A percentile compares a stretch with the other conserved stretches of the same genome.
Conservation (phyloP, 2,329 filamentous ascomycete species). For the Coniochaeta ligniaria region DNA sequence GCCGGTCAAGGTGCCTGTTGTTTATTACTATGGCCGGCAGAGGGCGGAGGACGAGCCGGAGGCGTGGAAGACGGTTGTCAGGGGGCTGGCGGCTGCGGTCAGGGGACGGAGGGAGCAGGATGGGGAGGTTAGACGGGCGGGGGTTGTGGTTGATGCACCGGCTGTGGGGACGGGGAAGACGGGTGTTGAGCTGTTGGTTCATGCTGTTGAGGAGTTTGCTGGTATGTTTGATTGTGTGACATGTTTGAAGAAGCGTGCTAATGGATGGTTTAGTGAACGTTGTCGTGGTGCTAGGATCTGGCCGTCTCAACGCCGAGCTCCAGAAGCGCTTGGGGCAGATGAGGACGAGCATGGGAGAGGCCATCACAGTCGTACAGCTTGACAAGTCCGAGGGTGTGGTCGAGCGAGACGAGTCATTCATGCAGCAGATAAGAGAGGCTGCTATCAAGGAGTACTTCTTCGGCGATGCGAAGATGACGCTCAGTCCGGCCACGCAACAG, state of each 20-base stretch:
- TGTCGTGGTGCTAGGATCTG: conserved; percentile 75
- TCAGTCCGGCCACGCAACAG: conserved; percentile 83
- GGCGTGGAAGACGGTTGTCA: conserved; percentile 68
- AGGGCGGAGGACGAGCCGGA: conserved; percentile 65
- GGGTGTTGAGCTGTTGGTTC: conserved; percentile 70
- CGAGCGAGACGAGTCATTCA: conserved; percentile 64
- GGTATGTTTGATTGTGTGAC: conserved; percentile 21
- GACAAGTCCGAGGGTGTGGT: conserved; percentile 83
- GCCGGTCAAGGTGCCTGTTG: conserved; percentile 85
- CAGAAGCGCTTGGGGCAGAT: conserved; percentile 56
- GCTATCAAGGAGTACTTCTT: conserved; percentile 93
- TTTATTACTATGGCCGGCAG: conserved; percentile 77
- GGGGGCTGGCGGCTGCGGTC: conserved; percentile 70
- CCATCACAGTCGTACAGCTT: conserved; percentile 68
- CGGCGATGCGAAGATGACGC: conserved; percentile 65
- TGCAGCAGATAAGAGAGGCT: conserved; percentile 66
- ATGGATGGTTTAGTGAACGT: conserved; percentile 52
- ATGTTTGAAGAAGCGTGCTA: conserved; percentile 1
- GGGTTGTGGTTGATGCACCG: conserved; percentile 81
- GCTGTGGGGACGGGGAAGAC: conserved; percentile 45
- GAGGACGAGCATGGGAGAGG: conserved; percentile 53
- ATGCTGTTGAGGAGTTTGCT: conserved; percentile 58
- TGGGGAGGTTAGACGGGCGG: conserved; percentile 59
- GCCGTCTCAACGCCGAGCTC: conserved; percentile 69
- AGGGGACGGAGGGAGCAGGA: conserved; percentile 74